phyloP scores from a whole-genome alignment of 495 filamentous ascomycete genomes.

The Polyplosphaeria fusca region DNA sequence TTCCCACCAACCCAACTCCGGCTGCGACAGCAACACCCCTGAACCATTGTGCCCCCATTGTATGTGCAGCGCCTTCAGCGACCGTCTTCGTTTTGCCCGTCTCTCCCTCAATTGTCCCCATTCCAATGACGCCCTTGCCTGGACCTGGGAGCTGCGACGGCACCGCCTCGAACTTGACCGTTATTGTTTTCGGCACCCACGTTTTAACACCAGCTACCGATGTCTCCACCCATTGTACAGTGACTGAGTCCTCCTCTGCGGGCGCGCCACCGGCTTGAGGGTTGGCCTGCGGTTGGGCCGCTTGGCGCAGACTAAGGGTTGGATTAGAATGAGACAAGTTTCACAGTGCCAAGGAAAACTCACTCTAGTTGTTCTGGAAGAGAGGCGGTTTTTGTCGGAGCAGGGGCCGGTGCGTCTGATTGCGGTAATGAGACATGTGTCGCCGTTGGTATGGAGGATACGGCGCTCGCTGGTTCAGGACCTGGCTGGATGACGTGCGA shows the following conservation, averaged over 20 bases:
- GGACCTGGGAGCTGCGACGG: constrained; percentile 23
- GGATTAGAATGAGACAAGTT: too few relatives aligned
- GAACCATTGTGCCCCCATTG: constrained; percentile 2
- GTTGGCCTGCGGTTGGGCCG: too few relatives aligned
- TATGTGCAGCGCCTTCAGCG: constrained; percentile 9
- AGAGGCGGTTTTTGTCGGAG: too few relatives aligned
- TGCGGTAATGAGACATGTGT: too few relatives aligned
- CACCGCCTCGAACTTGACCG: constrained; percentile 25
- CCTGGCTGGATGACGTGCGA: too few relatives aligned
- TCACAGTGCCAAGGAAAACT: too few relatives aligned
- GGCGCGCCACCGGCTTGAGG: too few relatives aligned
- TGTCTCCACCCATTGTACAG: constrained; percentile 34
- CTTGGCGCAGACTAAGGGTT: too few relatives aligned
- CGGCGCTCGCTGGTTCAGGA: too few relatives aligned
- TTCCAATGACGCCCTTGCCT: constrained; percentile 29
- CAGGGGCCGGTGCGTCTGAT: too few relatives aligned
- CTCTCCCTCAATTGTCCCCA: constrained; percentile 34
- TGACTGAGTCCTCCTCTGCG: not conserved
- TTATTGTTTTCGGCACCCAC: constrained; percentile 30
- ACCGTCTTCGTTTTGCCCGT: constrained; percentile 32
- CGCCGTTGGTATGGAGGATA: too few relatives aligned
- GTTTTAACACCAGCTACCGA: constrained; percentile 20
- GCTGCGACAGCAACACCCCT: constrained; percentile 6
- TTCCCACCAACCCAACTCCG: constrained; percentile 12
- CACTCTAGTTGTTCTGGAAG: too few relatives aligned